A percentile compares a stretch with the other conserved stretches of the same genome.
Evolutionary conservation across 129 eudicot species (phyloP).

Genomic region (Calendula officinalis): DNA sequence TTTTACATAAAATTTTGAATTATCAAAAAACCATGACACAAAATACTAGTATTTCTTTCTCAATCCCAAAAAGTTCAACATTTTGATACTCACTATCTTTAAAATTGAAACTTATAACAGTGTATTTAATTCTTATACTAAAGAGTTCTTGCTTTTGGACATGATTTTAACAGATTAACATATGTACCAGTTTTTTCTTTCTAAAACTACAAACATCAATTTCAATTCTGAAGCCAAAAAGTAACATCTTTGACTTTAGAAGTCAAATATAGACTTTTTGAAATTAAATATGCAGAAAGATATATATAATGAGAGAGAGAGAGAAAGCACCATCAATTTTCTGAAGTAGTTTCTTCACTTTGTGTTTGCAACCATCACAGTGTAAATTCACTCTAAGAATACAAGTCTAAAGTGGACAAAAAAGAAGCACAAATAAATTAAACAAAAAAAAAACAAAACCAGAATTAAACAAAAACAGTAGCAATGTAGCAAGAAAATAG

Average conservation of each 20-base stretch:
- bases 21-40: conserved; percentile 22
- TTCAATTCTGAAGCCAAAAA: conserved; percentile 19
- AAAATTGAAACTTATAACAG: conserved; percentile 1
- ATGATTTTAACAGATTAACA: background rate
- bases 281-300: conserved; percentile 1
- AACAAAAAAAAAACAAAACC: conserved; percentile 14
- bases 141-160: background rate
- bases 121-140: background rate
- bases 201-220: conserved; percentile 14
- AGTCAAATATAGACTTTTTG: conserved; percentile 16
- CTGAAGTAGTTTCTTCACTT: conserved; percentile 72
- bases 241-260: conserved; percentile 9
- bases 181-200: background rate
- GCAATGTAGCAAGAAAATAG: conserved; percentile 11
- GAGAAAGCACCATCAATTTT: conserved; percentile 65
- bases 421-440: conserved; percentile 21
- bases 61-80: conserved; percentile 20
- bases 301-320: conserved; percentile 22
- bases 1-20: conserved; percentile 19
- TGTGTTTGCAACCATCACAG: conserved; percentile 75
- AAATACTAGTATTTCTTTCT: conserved; percentile 8
- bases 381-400: conserved; percentile 68
- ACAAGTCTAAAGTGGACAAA: conserved; percentile 47
- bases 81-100: background rate
- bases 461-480: conserved; percentile 14